These are phyloP conservation scores for Glycine latifolia DNA, from an alignment of 306 rosid genomes.

Conservation along the genomic window DNA sequence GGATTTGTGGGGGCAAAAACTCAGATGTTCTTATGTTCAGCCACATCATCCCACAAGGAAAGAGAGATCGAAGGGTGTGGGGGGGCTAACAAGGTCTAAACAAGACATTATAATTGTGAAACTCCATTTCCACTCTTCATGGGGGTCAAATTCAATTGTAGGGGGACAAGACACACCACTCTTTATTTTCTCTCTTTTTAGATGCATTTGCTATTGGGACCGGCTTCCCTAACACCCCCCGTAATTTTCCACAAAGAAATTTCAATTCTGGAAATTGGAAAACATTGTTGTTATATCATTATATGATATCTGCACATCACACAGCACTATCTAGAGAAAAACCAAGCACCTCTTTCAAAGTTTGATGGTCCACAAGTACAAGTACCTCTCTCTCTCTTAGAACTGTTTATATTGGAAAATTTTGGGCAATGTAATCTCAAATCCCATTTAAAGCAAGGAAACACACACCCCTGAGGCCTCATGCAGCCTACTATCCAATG, in stretches of 20 bases:
- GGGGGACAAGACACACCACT: constrained; percentile 74
- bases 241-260: constrained; percentile 56
- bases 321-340: constrained; percentile 65
- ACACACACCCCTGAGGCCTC: constrained; percentile 47
- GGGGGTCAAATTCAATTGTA: constrained; percentile 57
- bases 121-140: constrained; percentile 68
- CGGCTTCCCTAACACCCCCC: constrained; percentile 39
- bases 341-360: constrained; percentile 32
- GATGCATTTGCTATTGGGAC: constrained; percentile 76
- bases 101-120: constrained; percentile 70
- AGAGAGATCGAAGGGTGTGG: constrained; percentile 14
- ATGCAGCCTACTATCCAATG: constrained; percentile 64
- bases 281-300: constrained; percentile 35
- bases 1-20: constrained; percentile 65
- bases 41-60: constrained; percentile 56
- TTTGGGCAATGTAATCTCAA: constrained; percentile 42
- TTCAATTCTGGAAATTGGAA: constrained; percentile 30
- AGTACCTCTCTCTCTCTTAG: constrained; percentile 38
- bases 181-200: constrained; percentile 59
- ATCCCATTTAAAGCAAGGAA: constrained; percentile 58
- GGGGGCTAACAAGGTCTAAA: constrained; percentile 55
- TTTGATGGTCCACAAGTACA: constrained; percentile 64
- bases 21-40: constrained; percentile 57
- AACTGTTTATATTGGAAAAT: constrained; percentile 66
- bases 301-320: constrained; percentile 38